Evolutionary conservation across 2,329 filamentous ascomycete species (phyloP), one percentile per base, ranked within the genome.

Genomic region (Ascochyta pisi): DNA sequence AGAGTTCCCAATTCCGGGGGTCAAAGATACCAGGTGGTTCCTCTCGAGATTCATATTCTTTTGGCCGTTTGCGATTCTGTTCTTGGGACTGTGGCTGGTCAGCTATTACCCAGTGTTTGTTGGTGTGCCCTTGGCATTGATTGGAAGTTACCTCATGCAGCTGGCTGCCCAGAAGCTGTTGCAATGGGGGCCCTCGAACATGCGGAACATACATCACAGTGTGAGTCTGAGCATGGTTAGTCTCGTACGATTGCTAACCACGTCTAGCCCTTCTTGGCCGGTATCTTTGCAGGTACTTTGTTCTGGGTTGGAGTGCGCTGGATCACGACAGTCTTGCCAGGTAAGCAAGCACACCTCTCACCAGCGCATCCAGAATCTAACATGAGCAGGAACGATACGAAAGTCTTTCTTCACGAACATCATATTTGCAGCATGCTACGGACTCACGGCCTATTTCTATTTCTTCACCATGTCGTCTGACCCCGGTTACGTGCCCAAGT

Each of bases 401-500:
- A 79, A 83, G 0, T 86, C 89, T 67, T 86, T 87, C n/a, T 77
- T 96, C 31, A 79, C 90, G 50, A 98, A 97, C 75, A 65, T 96
- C n/a, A 63, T 86, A 1, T 97, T 98, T 71, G 81, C 81, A 23
- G 62, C 82, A 0, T 84, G 85, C 58, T 89, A 86, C 65, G 76
- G 81, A 40, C 77, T 93, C 6, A 94, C 88, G 9, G 77, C 84
- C 12, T 98, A 95, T 75, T 99, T 98, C 75, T 99, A 97, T 74
- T 82, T 87, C 61, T 85, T 88, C 48, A 88, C 89, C 64, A 97
- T 98, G 92, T 79, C 86, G 46, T 88, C 89, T 66, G 94, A 99
- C 73, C 95, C 95, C 0, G 95, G 95, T 15, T 97, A 89, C 70
- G 90, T 99, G 26, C 94, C 95, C 34, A 97, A 96, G 76, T 85